Evolutionary conservation across 2,329 filamentous ascomycete species (phyloP).

Genomic region (Exophiala alcalophila): DNA sequence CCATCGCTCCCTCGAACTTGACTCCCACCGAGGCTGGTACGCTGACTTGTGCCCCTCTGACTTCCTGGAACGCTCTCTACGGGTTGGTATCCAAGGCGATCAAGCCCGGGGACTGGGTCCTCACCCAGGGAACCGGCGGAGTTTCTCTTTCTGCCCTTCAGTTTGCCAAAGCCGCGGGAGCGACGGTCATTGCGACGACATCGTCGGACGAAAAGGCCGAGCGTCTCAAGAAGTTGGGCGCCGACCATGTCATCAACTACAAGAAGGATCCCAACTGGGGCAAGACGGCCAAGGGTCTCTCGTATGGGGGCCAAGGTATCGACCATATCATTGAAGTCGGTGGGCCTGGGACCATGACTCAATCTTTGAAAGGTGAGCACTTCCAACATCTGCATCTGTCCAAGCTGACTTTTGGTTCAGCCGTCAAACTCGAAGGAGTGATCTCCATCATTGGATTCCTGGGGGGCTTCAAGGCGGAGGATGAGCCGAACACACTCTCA

Average conservation of each 20-base stretch:
- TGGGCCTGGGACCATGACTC: conserved; percentile 58
- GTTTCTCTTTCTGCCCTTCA: conserved; percentile 49
- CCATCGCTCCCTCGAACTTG: conserved; percentile 59
- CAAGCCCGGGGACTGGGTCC: conserved; percentile 54
- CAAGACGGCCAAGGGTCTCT: conserved; percentile 51
- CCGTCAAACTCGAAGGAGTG: conserved; percentile 49
- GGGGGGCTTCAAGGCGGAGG: conserved; percentile 38
- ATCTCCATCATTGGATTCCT: conserved; percentile 54
- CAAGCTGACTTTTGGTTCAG: conserved; percentile 31
- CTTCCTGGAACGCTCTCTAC: conserved; percentile 65
- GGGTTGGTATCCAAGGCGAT: conserved; percentile 50
- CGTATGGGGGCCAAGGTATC: conserved; percentile 53
- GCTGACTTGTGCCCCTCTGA: conserved; percentile 60
- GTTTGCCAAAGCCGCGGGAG: conserved; percentile 52
- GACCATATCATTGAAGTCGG: conserved; percentile 66
- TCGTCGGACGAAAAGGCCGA: conserved; percentile 55
- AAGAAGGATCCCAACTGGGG: conserved; percentile 58
- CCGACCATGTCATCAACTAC: conserved; percentile 61
- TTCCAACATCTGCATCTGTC: background rate
- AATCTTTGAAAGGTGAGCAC: conserved; percentile 49
- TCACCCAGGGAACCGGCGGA: conserved; percentile 61
- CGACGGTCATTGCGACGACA: conserved; percentile 58
- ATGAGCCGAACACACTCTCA: conserved; percentile 53
- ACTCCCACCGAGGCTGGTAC: conserved; percentile 55
- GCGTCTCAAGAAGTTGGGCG: conserved; percentile 55